Evolutionary conservation across 2,329 filamentous ascomycete genomes (phyloP).

Genomic region (Stagonosporopsis vannaccii): DNA sequence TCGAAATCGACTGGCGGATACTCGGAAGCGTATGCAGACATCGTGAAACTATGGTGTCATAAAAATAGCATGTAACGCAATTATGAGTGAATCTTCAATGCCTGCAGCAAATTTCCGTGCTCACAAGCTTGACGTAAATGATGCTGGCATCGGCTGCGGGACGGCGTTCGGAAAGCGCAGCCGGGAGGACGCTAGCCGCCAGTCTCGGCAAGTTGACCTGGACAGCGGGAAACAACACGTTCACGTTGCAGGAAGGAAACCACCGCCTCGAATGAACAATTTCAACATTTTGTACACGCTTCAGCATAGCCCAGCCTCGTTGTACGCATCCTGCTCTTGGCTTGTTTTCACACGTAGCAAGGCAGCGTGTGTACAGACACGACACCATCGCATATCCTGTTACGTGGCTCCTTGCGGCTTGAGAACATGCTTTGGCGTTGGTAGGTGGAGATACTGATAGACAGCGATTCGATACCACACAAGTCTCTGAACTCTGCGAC

Average conservation of each 20-base stretch:
- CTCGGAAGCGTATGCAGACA: conserved; percentile 45
- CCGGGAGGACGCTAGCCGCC: conserved; percentile 8
- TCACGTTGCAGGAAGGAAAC: background rate
- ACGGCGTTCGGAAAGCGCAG: conserved; percentile 6
- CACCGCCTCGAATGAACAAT: conserved; percentile 4
- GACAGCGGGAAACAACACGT: conserved; percentile 7
- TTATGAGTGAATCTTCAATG: background rate
- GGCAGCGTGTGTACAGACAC: background rate
- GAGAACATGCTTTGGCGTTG: background rate
- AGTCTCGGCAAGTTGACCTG: conserved; percentile 1
- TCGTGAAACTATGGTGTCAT: conserved; percentile 14
- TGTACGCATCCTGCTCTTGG: background rate
- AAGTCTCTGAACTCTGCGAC: background rate
- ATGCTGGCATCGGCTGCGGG: conserved; percentile 7
- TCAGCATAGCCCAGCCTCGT: background rate
- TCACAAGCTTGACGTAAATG: conserved; percentile 12
- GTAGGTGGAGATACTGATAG: background rate
- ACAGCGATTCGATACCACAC: background rate
- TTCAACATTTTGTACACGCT: conserved; percentile 3
- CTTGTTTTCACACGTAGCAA: background rate
- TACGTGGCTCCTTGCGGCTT: background rate
- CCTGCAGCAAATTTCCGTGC: conserved; percentile 14
- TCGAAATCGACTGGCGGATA: conserved; percentile 49
- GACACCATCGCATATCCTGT: background rate
- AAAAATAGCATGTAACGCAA: conserved; percentile 1